A percentile compares a stretch with the other conserved stretches of the same genome.
These are phyloP conservation scores for Abrus pulchellus DNA, from an alignment of 306 rosid species.

Conservation along the genomic window DNA sequence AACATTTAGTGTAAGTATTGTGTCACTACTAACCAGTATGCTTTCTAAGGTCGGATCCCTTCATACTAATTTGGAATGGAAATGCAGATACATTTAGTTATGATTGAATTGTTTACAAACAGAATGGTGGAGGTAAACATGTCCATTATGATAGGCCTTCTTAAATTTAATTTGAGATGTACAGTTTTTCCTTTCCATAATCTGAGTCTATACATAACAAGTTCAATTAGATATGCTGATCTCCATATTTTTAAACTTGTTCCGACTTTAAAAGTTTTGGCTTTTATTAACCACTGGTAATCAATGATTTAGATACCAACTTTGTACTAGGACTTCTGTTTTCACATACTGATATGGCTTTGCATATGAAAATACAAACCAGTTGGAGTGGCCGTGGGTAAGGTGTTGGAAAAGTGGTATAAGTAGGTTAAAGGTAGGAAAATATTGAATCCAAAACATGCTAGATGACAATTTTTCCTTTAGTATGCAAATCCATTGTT, in stretches of 20 bases:
- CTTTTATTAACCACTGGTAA: background rate
- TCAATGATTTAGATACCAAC: constrained; percentile 7
- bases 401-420: background rate
- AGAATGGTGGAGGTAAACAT: background rate
- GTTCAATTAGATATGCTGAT: background rate
- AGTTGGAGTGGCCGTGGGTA: constrained; percentile 4
- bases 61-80: background rate
- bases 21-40: background rate
- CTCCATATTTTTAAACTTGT: constrained; percentile 1
- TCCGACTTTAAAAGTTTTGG: constrained; percentile 16
- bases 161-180: background rate
- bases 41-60: background rate
- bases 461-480: background rate
- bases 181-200: background rate
- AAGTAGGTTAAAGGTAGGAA: background rate
- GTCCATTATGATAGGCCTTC: background rate
- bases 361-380: constrained; percentile 15
- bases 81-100: background rate
- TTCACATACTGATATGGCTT: background rate
- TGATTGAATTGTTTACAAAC: constrained; percentile 11
- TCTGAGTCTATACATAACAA: background rate
- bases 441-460: background rate
- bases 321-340: background rate
- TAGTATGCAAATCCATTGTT: background rate
- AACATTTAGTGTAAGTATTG: background rate